phyloP scores from a whole-genome alignment of 2,329 filamentous ascomycete species.

The Zelopaecilomyces penicillatus region DNA sequence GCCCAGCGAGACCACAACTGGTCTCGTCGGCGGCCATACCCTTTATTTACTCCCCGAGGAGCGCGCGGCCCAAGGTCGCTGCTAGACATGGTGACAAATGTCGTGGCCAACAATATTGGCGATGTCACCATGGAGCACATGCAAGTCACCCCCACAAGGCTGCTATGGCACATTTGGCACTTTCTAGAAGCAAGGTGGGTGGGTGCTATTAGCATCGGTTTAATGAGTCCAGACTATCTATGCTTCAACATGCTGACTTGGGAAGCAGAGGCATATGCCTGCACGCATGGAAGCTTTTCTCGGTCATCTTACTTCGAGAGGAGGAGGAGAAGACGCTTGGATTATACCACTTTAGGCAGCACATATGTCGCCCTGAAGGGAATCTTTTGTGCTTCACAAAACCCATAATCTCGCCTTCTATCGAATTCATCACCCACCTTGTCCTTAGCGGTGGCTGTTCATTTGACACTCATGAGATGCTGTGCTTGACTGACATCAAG shows the following conservation, averaged over 20 bases:
- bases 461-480: conserved; percentile 30
- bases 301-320: conserved; percentile 22
- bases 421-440: conserved; percentile 33
- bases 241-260: neutral
- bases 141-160: conserved; percentile 23
- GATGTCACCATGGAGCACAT: conserved; percentile 25
- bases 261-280: conserved; percentile 25
- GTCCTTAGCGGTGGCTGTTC: conserved; percentile 28
- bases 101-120: conserved; percentile 30
- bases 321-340: conserved; percentile 26
- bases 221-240: neutral
- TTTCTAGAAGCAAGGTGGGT: conserved; percentile 31
- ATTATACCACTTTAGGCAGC: conserved; percentile 31
- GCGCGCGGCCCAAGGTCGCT: conserved; percentile 27
- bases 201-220: neutral
- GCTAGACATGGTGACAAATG: conserved; percentile 29
- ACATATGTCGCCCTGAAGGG: conserved; percentile 28
- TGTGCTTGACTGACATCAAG: conserved; percentile 31
- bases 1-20: conserved; percentile 23
- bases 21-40: conserved; percentile 25
- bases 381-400: conserved; percentile 27
- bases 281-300: conserved; percentile 33
- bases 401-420: conserved; percentile 27
- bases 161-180: conserved; percentile 31
- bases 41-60: conserved; percentile 17